A percentile compares a stretch with the other conserved stretches of the same genome.
Evolutionary conservation across 2,329 filamentous ascomycete genomes (phyloP).

Genomic region (Aspergillus vadensis): DNA sequence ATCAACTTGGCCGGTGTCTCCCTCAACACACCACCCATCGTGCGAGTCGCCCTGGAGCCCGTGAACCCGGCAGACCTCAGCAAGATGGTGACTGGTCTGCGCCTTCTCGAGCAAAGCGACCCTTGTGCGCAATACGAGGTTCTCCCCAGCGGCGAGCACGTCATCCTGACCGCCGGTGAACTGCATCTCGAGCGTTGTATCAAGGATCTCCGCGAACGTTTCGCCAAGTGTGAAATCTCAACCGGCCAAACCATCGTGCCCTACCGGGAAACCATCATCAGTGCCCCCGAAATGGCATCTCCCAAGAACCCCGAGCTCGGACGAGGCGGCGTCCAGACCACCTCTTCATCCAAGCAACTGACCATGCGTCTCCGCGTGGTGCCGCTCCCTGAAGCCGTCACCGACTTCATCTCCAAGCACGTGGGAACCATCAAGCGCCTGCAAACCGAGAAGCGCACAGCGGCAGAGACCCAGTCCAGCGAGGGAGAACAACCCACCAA

Average conservation of each 20-base stretch:
- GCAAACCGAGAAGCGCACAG: constrained; percentile 68
- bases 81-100: constrained; percentile 89
- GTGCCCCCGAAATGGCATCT: constrained; percentile 86
- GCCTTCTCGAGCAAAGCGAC: constrained; percentile 87
- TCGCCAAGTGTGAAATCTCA: constrained; percentile 92
- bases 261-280: constrained; percentile 88
- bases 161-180: constrained; percentile 90
- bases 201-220: constrained; percentile 88
- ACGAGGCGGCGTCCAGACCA: constrained; percentile 73
- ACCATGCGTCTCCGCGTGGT: constrained; percentile 74
- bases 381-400: constrained; percentile 76
- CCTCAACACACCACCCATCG: constrained; percentile 83
- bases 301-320: constrained; percentile 83
- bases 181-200: constrained; percentile 91
- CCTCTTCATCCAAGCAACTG: constrained; percentile 84
- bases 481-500: constrained; percentile 34
- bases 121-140: constrained; percentile 96
- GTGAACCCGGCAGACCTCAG: constrained; percentile 85
- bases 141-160: constrained; percentile 89
- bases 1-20: constrained; percentile 87
- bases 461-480: constrained; percentile 45
- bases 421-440: constrained; percentile 74
- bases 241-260: constrained; percentile 93
- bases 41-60: constrained; percentile 93
- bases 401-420: constrained; percentile 83